phyloP scores from a whole-genome alignment of 202 grass and related monocot species.

The Musa balbisiana region DNA sequence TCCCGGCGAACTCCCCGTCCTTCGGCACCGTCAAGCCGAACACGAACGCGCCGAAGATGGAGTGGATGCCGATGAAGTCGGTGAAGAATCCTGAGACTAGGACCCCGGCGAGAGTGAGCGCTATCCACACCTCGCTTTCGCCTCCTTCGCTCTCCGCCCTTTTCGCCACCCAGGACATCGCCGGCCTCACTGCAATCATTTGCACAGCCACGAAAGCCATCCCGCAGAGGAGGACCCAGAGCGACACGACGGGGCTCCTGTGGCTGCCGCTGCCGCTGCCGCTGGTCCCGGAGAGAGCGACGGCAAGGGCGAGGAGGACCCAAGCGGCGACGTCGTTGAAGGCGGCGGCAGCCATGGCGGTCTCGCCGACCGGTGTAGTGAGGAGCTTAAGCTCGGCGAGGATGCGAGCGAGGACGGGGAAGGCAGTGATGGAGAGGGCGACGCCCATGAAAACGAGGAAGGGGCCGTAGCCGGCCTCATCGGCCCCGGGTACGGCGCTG shows the following conservation, averaged over 20 bases:
- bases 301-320: constrained; percentile 62
- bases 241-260: constrained; percentile 33
- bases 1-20: constrained; percentile 44
- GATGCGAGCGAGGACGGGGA: constrained; percentile 80
- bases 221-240: constrained; percentile 66
- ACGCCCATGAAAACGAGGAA: constrained; percentile 90
- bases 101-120: constrained; percentile 43
- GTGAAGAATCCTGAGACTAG: constrained; percentile 52
- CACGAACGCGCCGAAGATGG: constrained; percentile 80
- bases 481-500: constrained; percentile 44
- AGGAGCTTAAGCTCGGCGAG: constrained; percentile 84
- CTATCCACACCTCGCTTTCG: constrained; percentile 43
- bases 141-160: constrained; percentile 28
- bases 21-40: constrained; percentile 77
- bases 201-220: constrained; percentile 41
- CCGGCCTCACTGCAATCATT: constrained; percentile 39
- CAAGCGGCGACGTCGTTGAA: constrained; percentile 79
- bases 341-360: constrained; percentile 57
- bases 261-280: constrained; percentile 24
- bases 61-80: constrained; percentile 76
- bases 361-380: constrained; percentile 58
- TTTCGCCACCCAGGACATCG: constrained; percentile 45
- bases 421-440: constrained; percentile 77
- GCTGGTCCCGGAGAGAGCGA: constrained; percentile 39
- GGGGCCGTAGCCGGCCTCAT: constrained; percentile 34